Conservation (phyloP, 2,329 filamentous ascomycete species). For the Exophiala sp. region DNA sequence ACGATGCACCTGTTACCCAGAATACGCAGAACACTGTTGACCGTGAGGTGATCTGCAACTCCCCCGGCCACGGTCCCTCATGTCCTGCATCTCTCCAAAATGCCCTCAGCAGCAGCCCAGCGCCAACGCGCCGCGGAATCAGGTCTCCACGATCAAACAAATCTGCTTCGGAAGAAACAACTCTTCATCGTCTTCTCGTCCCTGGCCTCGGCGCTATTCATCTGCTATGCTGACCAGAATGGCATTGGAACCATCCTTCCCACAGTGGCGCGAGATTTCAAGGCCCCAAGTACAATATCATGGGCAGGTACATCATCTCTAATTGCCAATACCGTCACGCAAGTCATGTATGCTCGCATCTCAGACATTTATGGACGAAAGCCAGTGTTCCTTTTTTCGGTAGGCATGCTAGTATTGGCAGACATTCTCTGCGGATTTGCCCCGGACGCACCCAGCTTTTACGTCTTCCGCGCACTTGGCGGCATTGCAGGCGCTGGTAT, state of each 20-base stretch:
- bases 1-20: too few relatives aligned
- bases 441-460: constrained; percentile 55
- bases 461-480: constrained; percentile 58
- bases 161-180: background rate
- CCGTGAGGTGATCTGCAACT: too few relatives aligned
- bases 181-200: background rate
- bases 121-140: background rate
- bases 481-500: constrained; percentile 62
- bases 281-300: background rate
- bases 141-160: background rate
- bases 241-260: background rate
- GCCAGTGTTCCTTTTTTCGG: constrained; percentile 52
- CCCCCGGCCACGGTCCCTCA: too few relatives aligned
- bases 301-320: constrained; percentile 13
- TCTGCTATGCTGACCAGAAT: background rate
- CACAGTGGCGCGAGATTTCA: background rate
- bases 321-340: constrained; percentile 52
- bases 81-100: too few relatives aligned
- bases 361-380: constrained; percentile 62
- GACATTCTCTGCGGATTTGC: constrained; percentile 60
- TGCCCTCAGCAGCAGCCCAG: too few relatives aligned
- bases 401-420: constrained; percentile 52
- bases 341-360: constrained; percentile 60
- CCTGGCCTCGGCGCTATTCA: background rate
- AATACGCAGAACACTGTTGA: too few relatives aligned